phyloP scores from a whole-genome alignment of 2,329 filamentous ascomycete species.

The Monosporascus sp. region DNA sequence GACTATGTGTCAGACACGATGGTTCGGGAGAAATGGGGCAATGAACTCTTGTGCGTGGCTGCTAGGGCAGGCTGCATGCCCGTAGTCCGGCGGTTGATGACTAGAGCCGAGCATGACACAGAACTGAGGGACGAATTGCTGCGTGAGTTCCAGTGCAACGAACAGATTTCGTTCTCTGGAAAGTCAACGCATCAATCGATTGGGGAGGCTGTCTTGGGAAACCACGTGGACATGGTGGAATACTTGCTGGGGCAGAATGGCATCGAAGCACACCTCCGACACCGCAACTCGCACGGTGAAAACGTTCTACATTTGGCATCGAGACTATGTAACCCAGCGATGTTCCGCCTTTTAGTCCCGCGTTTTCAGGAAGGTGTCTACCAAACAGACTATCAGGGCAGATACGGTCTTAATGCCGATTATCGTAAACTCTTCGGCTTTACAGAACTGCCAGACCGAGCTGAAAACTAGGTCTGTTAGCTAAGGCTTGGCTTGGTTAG shows the following conservation, averaged over 20 bases:
- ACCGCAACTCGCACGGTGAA: background rate
- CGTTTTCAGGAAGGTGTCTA: background rate
- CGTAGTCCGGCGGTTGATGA: conserved; percentile 15
- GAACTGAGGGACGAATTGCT: background rate
- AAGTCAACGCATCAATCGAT: conserved; percentile 1
- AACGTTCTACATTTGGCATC: conserved; percentile 1
- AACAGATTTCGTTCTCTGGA: background rate
- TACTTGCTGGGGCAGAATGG: conserved; percentile 3
- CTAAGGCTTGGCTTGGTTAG: no score
- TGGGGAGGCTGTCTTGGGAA: conserved; percentile 5
- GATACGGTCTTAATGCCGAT: background rate
- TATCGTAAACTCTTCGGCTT: background rate
- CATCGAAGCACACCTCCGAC: background rate
- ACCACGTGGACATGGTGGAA: conserved; percentile 6
- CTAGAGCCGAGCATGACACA: conserved; percentile 1
- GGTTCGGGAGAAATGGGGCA: conserved; percentile 19
- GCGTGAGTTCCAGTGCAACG: background rate
- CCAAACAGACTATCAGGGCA: background rate
- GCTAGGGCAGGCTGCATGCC: conserved; percentile 19
- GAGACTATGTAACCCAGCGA: background rate
- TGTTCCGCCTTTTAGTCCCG: background rate
- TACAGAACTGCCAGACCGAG: no score
- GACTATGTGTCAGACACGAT: conserved; percentile 14
- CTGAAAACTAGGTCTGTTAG: no score
- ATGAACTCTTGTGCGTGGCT: conserved; percentile 19